Conservation (phyloP, 306 rosid genomes). For the Erythrophleum fordii region DNA sequence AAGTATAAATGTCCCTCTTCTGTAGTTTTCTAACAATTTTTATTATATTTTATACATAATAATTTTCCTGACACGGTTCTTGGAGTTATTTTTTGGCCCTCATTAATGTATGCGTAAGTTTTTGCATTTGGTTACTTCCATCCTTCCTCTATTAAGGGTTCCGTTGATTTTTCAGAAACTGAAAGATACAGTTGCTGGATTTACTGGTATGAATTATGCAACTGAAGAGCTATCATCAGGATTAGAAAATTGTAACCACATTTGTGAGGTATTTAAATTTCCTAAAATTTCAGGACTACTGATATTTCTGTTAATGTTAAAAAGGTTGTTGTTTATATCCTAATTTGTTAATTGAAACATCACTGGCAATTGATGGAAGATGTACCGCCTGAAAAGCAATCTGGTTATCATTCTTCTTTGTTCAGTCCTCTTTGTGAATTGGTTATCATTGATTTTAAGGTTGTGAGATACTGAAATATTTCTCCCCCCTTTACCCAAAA, state of each 20-base stretch:
- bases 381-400: constrained; percentile 72
- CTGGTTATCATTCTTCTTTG: constrained; percentile 87
- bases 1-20: constrained; percentile 16
- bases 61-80: neutral
- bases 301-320: constrained; percentile 29
- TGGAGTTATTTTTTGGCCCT: constrained; percentile 17
- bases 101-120: constrained; percentile 23
- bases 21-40: neutral
- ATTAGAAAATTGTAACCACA: constrained; percentile 49
- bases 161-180: constrained; percentile 63
- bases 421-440: constrained; percentile 88
- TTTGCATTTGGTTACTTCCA: constrained; percentile 26
- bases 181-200: constrained; percentile 71
- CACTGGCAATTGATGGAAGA: constrained; percentile 97
- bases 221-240: constrained; percentile 59
- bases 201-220: constrained; percentile 63
- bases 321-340: constrained; percentile 24
- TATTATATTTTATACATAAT: constrained; percentile 1
- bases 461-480: constrained; percentile 14
- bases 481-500: neutral
- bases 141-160: constrained; percentile 8
- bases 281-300: neutral
- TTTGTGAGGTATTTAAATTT: constrained; percentile 69
- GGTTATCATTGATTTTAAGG: constrained; percentile 50
- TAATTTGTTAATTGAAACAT: constrained; percentile 33